Base-by-base conservation (phyloP, 2,329 filamentous ascomycete genomes). In the Penicillium sp. region DNA sequence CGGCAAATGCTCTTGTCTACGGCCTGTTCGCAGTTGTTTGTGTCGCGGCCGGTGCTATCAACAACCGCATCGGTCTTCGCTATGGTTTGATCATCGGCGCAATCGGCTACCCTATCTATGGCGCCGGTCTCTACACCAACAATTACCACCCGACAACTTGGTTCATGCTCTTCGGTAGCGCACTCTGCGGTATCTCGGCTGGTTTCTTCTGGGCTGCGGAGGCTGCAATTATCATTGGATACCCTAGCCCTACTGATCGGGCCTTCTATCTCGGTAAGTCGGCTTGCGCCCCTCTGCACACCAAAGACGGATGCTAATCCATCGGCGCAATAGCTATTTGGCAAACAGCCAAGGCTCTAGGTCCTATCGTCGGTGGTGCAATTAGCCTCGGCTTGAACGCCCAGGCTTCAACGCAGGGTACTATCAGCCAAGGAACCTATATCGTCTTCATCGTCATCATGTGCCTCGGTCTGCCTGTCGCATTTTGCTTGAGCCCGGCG, bases 121-220 rank as follows among this genome's bases (percentile, higher is more conserved):
- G 65, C 10, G 76, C 76, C 7, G 76, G 74, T 2, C 64, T 80
- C 1, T 80, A 80, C 57, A 69, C 69, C 44, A 79, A 79, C 58
- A 79, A 79, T 60, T 69, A 75, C 4, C 79, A 70, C 55, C 76
- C 77, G 1, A 79, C 76, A 28, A 74, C 70, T 11, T 80, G 77
- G 77, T 73, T 79, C n/a, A 72, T 79, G 16, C 69, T 78, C 1
- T 66, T 79, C 6, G 76, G 76, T 10, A 73, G 75, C 14, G 75
- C 71, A 0, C 62, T 70, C 4, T 79, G 76, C 54, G 76, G 77
- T 46, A 63, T 78, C 27, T 74, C 71, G 2, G 76, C 77, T 0
- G 76, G 76, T 0, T 64, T 79, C 5, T 78, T 79, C 64, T 79
- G 77, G 76, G 74, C 75, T 0, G 69, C 71, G 3, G 77, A 79